Percentiles rank a stretch among this genome's conserved stretches.
These are phyloP conservation scores for Seminavis robusta DNA, from an alignment of 108 stramenopile genomes.

Conservation along the genomic window DNA sequence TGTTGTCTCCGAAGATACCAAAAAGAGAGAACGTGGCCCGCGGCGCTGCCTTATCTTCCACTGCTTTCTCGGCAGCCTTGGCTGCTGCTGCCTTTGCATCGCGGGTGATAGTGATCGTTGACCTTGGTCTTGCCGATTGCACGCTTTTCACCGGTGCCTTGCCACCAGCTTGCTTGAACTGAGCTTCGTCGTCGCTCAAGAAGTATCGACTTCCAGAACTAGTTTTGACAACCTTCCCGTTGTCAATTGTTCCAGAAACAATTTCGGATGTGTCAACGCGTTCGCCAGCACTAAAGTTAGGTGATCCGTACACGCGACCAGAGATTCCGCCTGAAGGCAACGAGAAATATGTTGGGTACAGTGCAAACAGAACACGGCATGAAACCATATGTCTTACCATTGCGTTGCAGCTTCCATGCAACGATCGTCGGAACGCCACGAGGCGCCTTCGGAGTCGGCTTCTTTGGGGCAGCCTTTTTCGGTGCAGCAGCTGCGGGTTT, in stretches of 20 bases:
- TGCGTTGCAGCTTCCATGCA: conserved; percentile 53
- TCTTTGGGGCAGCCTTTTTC: not conserved
- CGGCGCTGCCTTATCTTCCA: conserved; percentile 9
- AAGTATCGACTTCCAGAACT: conserved; percentile 61
- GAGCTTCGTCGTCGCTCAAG: conserved; percentile 16
- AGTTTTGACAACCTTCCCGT: conserved; percentile 61
- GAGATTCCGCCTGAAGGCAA: conserved; percentile 35
- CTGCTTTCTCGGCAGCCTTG: conserved; percentile 9
- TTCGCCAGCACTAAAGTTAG: conserved; percentile 67
- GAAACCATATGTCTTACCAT: conserved; percentile 52
- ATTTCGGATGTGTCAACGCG: conserved; percentile 70
- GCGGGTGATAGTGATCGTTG: conserved; percentile 34
- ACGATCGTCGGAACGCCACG: conserved; percentile 66
- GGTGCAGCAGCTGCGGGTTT: not conserved
- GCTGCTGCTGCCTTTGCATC: conserved; percentile 15
- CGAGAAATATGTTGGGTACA: not conserved
- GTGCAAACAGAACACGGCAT: not conserved
- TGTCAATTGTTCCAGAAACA: conserved; percentile 44
- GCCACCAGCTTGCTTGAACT: conserved; percentile 15
- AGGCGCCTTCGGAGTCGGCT: conserved; percentile 30
- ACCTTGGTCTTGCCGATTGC: conserved; percentile 7
- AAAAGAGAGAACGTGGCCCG: conserved; percentile 44
- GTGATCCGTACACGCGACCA: conserved; percentile 64
- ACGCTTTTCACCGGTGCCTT: conserved; percentile 26
- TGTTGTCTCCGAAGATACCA: conserved; percentile 19